Conservation (phyloP, 2,329 filamentous ascomycete species). For the Aspergillus udagawae region DNA sequence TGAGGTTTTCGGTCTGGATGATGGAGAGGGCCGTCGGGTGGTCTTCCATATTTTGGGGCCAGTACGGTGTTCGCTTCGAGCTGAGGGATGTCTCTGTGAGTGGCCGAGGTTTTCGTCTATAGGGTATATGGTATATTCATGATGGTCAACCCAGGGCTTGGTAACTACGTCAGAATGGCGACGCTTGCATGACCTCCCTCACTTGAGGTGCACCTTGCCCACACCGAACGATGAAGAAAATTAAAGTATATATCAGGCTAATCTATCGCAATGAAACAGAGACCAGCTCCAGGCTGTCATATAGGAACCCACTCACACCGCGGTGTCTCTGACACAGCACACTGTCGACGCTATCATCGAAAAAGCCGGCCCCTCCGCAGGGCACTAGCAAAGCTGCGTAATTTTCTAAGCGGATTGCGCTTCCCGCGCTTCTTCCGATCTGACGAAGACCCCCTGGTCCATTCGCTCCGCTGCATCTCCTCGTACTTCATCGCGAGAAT, state of each 20-base stretch:
- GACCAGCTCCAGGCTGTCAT: not conserved
- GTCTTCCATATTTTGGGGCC: not conserved
- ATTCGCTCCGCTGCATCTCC: not conserved
- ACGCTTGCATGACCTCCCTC: not conserved
- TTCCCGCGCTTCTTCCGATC: not conserved
- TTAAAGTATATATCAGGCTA: not conserved
- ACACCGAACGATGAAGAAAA: not conserved
- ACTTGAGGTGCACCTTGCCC: not conserved
- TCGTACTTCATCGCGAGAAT: not conserved
- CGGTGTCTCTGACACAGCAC: not conserved
- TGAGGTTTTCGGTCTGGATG: not conserved
- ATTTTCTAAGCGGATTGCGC: not conserved
- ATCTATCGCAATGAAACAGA: not conserved
- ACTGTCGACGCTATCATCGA: not conserved
- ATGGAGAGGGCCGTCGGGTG: not conserved
- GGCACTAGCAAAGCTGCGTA: not conserved
- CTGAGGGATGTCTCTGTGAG: not conserved
- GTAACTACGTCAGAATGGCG: not conserved
- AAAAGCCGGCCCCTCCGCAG: not conserved
- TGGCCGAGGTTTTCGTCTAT: not conserved
- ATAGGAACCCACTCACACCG: not conserved
- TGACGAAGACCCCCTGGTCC: not conserved
- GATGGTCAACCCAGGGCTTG: not conserved
- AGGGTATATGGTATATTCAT: not conserved
- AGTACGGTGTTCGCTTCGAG: not conserved